phyloP scores from a whole-genome alignment of 2,329 filamentous ascomycete genomes.

The Curvularia eragrostidis region DNA sequence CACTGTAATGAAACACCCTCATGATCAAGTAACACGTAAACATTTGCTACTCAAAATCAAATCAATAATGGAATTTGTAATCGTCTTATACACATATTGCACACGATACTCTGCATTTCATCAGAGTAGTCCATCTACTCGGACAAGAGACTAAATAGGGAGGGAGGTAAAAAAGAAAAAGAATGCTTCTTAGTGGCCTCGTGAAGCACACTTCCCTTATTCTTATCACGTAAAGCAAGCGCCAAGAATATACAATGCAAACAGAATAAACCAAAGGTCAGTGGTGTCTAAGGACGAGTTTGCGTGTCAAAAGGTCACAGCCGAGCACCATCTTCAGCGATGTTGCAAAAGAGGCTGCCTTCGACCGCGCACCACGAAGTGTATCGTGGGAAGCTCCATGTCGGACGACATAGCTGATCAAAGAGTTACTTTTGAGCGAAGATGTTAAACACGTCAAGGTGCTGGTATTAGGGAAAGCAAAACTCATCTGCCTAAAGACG shows the following conservation, averaged over 20 bases:
- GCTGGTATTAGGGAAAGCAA: constrained; percentile 9
- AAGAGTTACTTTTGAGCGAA: constrained; percentile 14
- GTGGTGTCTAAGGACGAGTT: not conserved
- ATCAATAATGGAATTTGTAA: not conserved
- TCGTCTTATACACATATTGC: constrained; percentile 1
- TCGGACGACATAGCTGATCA: constrained; percentile 3
- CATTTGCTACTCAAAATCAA: not conserved
- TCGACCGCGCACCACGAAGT: not conserved
- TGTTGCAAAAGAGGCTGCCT: not conserved
- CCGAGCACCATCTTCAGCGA: not conserved
- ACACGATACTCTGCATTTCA: not conserved
- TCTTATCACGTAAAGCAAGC: not conserved
- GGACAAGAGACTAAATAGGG: not conserved
- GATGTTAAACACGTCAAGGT: not conserved
- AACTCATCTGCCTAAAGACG: constrained; percentile 11
- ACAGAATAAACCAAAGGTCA: not conserved
- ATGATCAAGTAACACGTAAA: not conserved
- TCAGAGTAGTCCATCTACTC: not conserved
- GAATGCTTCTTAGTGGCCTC: not conserved
- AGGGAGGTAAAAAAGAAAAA: not conserved
- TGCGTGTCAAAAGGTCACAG: constrained; percentile 6
- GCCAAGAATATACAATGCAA: constrained; percentile 8
- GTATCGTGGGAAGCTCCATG: not conserved
- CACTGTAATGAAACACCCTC: not conserved
- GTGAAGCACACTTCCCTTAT: not conserved